Base-by-base conservation (phyloP, 2,329 filamentous ascomycete species). In the Metarhizium guizhouense region DNA sequence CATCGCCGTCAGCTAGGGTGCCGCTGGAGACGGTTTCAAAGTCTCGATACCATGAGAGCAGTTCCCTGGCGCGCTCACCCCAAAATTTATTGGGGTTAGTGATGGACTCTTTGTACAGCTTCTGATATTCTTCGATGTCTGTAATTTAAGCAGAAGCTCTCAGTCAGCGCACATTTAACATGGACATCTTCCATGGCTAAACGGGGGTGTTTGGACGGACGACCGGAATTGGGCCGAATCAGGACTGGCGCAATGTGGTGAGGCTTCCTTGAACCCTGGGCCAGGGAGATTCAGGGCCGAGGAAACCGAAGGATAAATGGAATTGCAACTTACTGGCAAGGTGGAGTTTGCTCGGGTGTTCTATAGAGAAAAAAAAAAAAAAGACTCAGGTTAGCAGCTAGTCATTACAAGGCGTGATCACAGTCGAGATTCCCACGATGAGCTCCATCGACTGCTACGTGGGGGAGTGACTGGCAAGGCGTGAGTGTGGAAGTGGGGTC, bases 21-120 rank as follows among this genome's bases (percentile, higher is more conserved):
- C 94, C 94, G 57, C 80, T 82, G 70, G 84, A 84, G 54, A 95
- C 91, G 13, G 92, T 97, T 72, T 95, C 77, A 74, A 99, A 99
- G 69, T 97, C 93, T 62, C 82, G 82, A 62, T 90, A 85, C 88
- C 94, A 99, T 52, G 87, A 86, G 63, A 99, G 82, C 54, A 96
- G 84, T 66, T 97, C 91, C 61, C 91, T 88, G 52, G 92, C 94
- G 70, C 87, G 80, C 62, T 81, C 81, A 59, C 80, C 91, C 92
- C 93, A 99, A 78, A 97, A 99, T 71, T 87, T 85, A 61, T 92
- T 77, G 52, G 94, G 93, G 64, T 94, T 79, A 64, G 86, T 86
- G 70, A 99, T 96, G 51, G 94, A 99, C 76, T 99, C 81, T 68
- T 85, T 79, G 78, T 88, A 87, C 56, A 87, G 71, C 66, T 76